Conservation (phyloP, 371 early-diverging fungal genomes). For the Mucor racemosus region DNA sequence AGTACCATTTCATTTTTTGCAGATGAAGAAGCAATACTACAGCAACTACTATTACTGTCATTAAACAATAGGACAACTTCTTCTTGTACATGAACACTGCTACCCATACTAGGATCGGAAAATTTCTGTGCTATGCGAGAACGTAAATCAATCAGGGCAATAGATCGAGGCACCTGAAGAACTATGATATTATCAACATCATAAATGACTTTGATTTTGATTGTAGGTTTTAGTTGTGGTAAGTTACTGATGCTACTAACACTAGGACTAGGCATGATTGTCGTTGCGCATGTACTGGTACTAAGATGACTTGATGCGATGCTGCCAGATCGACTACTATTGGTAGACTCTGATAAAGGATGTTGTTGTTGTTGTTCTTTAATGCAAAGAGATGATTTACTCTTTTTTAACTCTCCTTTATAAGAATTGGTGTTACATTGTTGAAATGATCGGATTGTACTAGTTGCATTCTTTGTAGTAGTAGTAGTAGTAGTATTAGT, state of each 20-base stretch:
- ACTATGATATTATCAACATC: constrained; percentile 43
- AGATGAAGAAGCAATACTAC: constrained; percentile 25
- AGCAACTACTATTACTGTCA: constrained; percentile 24
- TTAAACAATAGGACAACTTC: constrained; percentile 28
- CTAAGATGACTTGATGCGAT: constrained; percentile 9
- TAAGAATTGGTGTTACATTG: background rate
- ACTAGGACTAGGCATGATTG: background rate
- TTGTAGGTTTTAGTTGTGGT: constrained; percentile 16
- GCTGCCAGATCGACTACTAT: background rate
- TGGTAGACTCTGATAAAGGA: constrained; percentile 8
- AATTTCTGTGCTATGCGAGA: constrained; percentile 40
- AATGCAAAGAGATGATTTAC: constrained; percentile 22
- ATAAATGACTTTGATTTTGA: constrained; percentile 45
- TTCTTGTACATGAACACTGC: constrained; percentile 7
- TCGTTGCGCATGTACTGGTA: background rate
- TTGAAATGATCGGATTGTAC: constrained; percentile 6
- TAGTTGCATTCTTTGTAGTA: constrained; percentile 2
- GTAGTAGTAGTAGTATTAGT: too few relatives aligned
- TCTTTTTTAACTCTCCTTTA: constrained; percentile 19
- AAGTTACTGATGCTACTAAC: background rate
- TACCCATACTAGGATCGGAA: constrained; percentile 34
- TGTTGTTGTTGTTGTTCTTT: background rate
- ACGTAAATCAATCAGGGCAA: constrained; percentile 28
- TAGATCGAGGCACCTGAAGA: constrained; percentile 39
- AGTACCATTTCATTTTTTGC: constrained; percentile 1